Evolutionary conservation across 2,329 filamentous ascomycete genomes (phyloP).

Genomic region (Graphiopsis chlorocephala): DNA sequence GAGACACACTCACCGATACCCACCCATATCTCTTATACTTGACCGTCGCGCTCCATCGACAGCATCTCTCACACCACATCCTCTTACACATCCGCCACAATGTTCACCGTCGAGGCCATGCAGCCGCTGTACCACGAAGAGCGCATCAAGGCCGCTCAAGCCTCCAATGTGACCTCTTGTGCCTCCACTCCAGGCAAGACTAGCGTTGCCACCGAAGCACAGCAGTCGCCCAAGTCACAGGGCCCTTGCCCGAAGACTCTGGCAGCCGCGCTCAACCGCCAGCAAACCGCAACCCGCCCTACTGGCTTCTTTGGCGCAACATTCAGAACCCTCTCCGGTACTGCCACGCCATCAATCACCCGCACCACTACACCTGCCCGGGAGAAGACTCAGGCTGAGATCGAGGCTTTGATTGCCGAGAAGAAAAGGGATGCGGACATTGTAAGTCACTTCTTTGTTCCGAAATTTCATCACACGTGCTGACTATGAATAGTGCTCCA

Average conservation of each 20-base stretch:
- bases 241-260: conserved; percentile 10
- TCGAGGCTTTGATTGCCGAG: conserved; percentile 29
- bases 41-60: background rate
- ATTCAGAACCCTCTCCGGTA: conserved; percentile 15
- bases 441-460: conserved; percentile 18
- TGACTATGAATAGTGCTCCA: conserved; percentile 19
- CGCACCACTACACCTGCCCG: conserved; percentile 18
- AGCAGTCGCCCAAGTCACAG: background rate
- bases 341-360: conserved; percentile 20
- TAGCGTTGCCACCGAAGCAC: background rate
- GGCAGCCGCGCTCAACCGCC: conserved; percentile 14
- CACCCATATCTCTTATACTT: background rate
- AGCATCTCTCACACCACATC: background rate
- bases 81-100: background rate
- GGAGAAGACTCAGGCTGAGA: conserved; percentile 26
- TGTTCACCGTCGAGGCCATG: conserved; percentile 16
- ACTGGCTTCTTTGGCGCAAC: conserved; percentile 29
- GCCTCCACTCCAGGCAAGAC: conserved; percentile 48
- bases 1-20: background rate
- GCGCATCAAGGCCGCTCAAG: conserved; percentile 2
- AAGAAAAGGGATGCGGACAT: conserved; percentile 32
- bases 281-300: background rate
- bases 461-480: background rate
- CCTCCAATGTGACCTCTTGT: conserved; percentile 37
- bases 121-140: conserved; percentile 14